Evolutionary conservation across 805 yeast genomes (phyloP), one percentile per base, ranked within the genome.

Genomic region (Tetrapisispora fleetii): DNA sequence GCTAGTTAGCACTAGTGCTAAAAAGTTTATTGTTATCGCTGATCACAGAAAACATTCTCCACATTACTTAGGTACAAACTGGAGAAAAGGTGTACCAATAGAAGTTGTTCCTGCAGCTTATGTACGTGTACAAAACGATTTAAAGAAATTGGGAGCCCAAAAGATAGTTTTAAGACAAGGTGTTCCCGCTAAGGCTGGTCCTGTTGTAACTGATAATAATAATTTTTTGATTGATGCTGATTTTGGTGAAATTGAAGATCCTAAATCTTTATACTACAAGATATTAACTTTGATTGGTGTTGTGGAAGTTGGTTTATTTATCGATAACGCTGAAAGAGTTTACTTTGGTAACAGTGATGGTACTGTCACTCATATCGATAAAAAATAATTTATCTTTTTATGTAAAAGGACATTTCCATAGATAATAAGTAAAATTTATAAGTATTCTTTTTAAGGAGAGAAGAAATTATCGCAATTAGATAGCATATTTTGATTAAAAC

Each of bases 1-100:
- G 69, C 74, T 93, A 47, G 96, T 93, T 14, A 96, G 96, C 17
- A 76, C 79, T 49, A 79, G 87, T 52, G 80, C 96, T 3, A 71
- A 77, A 50, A 77, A 76, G 58, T 89, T 91, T 61, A 73, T 93
- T 27, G 75, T 91, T 19, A 97, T 93, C 46, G 99, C 98, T 1
- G 99, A 93, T 67, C 83, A 79, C 64, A 75, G 96, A 61, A 93
- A 93, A 70, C 82, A 79, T 60, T 80, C 95, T 19, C 74, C 78
- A 22, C 62, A 72, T 35, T 63, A 65, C 40, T 75, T 93, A 57
- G 98, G 99, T 36, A 73, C 77, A 27, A 72, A 74, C 37, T 93
- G 99, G 99, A 76, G 68, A 37, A 81, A 85, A 61, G 98, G 98
- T 51, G 83, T 93, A 13, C 99, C 99, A 16, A 85, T 93, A 56